phyloP scores from a whole-genome alignment of 2,329 filamentous ascomycete species.

The Xylariaceae sp. region DNA sequence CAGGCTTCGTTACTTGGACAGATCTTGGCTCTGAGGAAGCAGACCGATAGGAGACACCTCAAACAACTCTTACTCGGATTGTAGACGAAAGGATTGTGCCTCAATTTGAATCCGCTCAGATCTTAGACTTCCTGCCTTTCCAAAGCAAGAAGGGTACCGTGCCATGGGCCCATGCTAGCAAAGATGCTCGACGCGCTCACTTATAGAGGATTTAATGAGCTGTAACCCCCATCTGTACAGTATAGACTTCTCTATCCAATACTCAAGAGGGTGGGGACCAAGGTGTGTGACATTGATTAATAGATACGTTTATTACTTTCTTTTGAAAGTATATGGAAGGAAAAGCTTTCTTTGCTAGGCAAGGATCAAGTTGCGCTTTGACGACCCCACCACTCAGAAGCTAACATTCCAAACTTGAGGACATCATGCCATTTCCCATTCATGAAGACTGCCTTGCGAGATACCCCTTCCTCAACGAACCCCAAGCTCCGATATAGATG shows the following conservation, averaged over 20 bases:
- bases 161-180: slow-evolving; percentile 12
- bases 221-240: too few relatives aligned
- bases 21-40: background rate
- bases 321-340: too few relatives aligned
- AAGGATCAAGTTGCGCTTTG: too few relatives aligned
- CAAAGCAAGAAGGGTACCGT: slow-evolving; percentile 11
- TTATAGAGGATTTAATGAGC: too few relatives aligned
- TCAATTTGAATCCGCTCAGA: slow-evolving; percentile 5
- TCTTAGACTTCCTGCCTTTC: slow-evolving; percentile 21
- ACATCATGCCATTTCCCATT: background rate
- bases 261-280: too few relatives aligned
- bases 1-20: slow-evolving; percentile 9
- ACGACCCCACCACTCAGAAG: background rate
- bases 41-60: slow-evolving; percentile 1
- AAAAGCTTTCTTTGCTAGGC: too few relatives aligned
- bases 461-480: background rate
- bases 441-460: background rate
- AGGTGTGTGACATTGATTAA: too few relatives aligned
- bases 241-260: too few relatives aligned
- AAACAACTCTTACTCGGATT: background rate
- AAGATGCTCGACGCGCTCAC: background rate
- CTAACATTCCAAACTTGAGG: background rate
- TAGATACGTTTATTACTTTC: too few relatives aligned
- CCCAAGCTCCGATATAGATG: background rate
- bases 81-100: background rate